phyloP scores from a whole-genome alignment of 805 yeast species.

The Saccharomycopsis sp. region DNA sequence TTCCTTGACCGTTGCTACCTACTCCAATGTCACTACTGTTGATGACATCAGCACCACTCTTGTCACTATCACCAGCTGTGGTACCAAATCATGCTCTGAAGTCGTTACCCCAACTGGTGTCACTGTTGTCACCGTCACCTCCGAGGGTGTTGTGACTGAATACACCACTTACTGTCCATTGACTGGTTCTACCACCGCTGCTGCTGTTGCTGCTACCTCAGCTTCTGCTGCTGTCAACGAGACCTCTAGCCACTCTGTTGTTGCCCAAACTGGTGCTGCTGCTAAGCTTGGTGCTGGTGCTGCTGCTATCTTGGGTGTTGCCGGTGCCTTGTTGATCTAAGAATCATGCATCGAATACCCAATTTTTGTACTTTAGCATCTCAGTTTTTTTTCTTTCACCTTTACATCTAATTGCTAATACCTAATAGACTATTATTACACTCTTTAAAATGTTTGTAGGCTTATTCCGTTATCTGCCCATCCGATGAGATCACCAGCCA shows the following conservation, averaged over 20 bases:
- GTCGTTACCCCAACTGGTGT: slow-evolving; percentile 4
- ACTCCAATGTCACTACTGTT: background rate
- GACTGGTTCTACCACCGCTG: background rate
- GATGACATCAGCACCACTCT: background rate
- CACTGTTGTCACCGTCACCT: slow-evolving; percentile 5
- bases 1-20: background rate
- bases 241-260: background rate
- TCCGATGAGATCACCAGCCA: no score
- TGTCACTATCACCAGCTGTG: background rate
- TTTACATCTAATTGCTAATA: background rate
- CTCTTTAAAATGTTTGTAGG: background rate
- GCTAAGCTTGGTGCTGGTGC: background rate
- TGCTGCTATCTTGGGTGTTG: background rate
- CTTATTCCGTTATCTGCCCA: no score
- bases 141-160: slow-evolving; percentile 2
- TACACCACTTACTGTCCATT: background rate
- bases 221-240: background rate
- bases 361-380: background rate
- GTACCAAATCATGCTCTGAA: background rate
- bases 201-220: background rate
- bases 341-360: background rate
- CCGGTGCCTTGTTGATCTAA: background rate
- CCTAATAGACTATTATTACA: background rate
- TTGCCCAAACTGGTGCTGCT: background rate
- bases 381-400: background rate